Base-by-base conservation (phyloP, 176 grass and related monocot genomes). In the Leersia perrieri region DNA sequence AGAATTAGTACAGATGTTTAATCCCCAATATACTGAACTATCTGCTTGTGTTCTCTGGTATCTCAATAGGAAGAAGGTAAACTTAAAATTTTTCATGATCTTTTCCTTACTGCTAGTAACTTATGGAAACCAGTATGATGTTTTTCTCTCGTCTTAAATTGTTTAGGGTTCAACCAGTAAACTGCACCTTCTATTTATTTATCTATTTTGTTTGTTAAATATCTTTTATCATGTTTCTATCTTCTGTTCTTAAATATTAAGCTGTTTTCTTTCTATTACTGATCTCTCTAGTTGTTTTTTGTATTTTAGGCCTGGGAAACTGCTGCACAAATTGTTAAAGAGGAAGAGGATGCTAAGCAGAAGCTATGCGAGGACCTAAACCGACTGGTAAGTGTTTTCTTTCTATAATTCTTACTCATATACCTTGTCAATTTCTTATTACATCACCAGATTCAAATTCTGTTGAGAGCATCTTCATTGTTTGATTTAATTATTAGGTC, bases 341-440 rank as follows among this genome's bases (percentile, higher is more conserved):
- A 93, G 26, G 92, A 91, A 86, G 95, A 98, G 77, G 88, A 85
- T 72, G 74, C 81, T 75, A 98, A 98, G 74, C 82, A 98, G 84
- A 91, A 78, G 75, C 81, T 98, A 58, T 98, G 95, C 76, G 90
- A 98, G 33, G 95, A 98, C 76, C 67, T 98, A 18, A 98, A 89
- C 78, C 30, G 72, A 51, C 79, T 98, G 88, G 95, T 98, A 85
- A 44, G 66, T 63, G 32, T 86, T 78, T 79, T 35, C 22, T 57
- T 75, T 83, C 73, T 22, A 33, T 45, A 29, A n/a, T 76, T 76
- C 35, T 85, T 47, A 13, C 53, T 61, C 38, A 67, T 62, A 51
- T 32, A n/a, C 18, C 34, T 30, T 34, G 33, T 61, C 33, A 73
- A n/a, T 23, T 16, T 73, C 35, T 31, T 77, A 72, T 72, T 70